A percentile compares a stretch with the other conserved stretches of the same genome.
Conservation (phyloP, 352 stramenopile species). For the Pilasporangium apinafurcum region DNA sequence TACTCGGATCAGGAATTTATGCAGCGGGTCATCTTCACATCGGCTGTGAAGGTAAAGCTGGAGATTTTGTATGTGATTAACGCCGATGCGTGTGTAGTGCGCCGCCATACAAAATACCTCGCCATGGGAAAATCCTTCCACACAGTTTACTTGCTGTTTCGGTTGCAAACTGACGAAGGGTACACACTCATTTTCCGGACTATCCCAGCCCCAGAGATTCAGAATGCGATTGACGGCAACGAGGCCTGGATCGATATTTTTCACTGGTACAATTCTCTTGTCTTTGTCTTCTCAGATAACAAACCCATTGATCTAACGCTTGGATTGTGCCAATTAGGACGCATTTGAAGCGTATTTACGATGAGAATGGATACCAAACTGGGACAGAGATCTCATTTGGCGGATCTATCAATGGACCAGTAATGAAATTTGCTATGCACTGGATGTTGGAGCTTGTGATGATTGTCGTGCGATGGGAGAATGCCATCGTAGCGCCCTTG, state of each 20-base stretch:
- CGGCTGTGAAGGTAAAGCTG: constrained; percentile 33
- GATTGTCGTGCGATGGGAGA: constrained; percentile 66
- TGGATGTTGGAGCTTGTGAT: constrained; percentile 80
- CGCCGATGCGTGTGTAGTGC: constrained; percentile 44
- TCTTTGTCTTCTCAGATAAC: no score
- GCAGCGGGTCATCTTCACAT: constrained; percentile 39
- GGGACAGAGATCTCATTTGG: constrained; percentile 41
- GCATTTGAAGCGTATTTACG: constrained; percentile 17
- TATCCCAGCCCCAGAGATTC: constrained; percentile 40
- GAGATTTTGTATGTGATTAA: constrained; percentile 42
- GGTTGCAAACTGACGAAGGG: constrained; percentile 35
- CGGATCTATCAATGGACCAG: constrained; percentile 38
- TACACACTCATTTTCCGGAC: constrained; percentile 68
- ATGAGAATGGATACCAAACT: constrained; percentile 12
- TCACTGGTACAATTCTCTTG: constrained; percentile 54
- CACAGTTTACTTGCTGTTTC: constrained; percentile 69
- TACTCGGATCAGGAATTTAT: constrained; percentile 41
- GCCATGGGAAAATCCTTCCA: constrained; percentile 47
- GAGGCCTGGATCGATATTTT: constrained; percentile 64
- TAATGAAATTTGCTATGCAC: constrained; percentile 58
- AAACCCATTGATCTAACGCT: no score
- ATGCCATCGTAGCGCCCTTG: constrained; percentile 41
- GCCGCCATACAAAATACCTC: constrained; percentile 46
- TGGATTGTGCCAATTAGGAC: no score
- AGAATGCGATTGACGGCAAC: constrained; percentile 34